phyloP scores from a whole-genome alignment of 116 monocot species.

The Trichopus zeylanicus region DNA sequence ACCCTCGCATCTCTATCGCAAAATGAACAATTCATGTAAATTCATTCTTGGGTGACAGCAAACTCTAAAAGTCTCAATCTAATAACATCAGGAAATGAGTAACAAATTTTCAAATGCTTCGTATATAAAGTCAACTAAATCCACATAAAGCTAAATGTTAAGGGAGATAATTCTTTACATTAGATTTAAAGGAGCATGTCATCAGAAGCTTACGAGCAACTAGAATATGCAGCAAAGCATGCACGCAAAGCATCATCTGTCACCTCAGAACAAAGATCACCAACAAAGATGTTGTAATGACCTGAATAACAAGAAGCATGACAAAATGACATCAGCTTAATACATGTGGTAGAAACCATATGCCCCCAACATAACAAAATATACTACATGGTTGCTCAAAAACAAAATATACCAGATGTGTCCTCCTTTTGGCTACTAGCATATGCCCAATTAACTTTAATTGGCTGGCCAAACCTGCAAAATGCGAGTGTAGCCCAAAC shows the following conservation, averaged over 20 bases:
- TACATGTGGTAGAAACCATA: not conserved
- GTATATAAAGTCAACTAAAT: not conserved
- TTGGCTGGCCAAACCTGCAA: slow-evolving; percentile 82
- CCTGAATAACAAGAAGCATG: slow-evolving; percentile 17
- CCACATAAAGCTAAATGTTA: not conserved
- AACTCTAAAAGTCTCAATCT: not conserved
- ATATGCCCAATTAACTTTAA: slow-evolving; percentile 89
- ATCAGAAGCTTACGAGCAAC: slow-evolving; percentile 59
- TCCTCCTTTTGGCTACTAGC: slow-evolving; percentile 78
- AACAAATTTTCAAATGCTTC: not conserved
- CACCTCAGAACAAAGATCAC: slow-evolving; percentile 72
- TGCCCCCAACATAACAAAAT: no score
- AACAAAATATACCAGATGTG: slow-evolving; percentile 44
- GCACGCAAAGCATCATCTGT: slow-evolving; percentile 68
- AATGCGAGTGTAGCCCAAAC: not conserved
- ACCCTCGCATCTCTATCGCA: slow-evolving; percentile 44
- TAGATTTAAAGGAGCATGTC: not conserved
- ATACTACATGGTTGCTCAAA: no score
- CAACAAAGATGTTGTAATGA: slow-evolving; percentile 82
- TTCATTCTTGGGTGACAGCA: not conserved
- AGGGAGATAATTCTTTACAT: not conserved
- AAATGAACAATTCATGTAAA: not conserved
- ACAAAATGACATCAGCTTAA: not conserved
- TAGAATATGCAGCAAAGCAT: slow-evolving; percentile 59
- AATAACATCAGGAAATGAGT: not conserved